Evolutionary conservation across 169 alveolate species (phyloP).

Genomic region (Plasmodium sp.): DNA sequence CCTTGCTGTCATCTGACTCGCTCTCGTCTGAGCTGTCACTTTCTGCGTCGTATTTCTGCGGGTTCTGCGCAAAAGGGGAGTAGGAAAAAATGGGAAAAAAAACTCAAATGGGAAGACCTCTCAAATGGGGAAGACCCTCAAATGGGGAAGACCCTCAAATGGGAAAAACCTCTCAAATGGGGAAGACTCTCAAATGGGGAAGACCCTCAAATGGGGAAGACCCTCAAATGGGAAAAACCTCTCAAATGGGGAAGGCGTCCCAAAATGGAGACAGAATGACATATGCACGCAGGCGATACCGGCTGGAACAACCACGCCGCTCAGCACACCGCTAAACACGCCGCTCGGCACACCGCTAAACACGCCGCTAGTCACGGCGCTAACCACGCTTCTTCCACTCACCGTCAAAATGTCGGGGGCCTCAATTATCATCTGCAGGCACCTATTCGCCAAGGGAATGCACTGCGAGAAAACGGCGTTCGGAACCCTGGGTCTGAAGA

Average conservation of each 20-base stretch:
- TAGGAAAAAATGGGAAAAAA: neutral
- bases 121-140: neutral
- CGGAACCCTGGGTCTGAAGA: slow-evolving; percentile 32
- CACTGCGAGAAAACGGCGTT: slow-evolving; percentile 42
- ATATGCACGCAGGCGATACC: neutral
- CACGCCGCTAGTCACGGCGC: too few relatives aligned
- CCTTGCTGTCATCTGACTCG: neutral
- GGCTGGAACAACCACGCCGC: neutral
- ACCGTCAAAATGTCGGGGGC: slow-evolving; percentile 46
- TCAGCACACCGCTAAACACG: neutral
- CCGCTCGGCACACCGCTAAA: too few relatives aligned
- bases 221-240: neutral
- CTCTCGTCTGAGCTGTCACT: slow-evolving; percentile 20
- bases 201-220: too few relatives aligned
- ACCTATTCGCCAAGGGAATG: slow-evolving; percentile 39
- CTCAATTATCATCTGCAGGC: slow-evolving; percentile 44
- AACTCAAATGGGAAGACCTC: neutral
- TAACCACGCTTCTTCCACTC: neutral
- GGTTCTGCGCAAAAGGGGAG: slow-evolving; percentile 2
- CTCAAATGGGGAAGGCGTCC: neutral
- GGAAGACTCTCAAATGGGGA: neutral
- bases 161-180: neutral
- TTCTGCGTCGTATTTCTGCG: neutral
- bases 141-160: too few relatives aligned
- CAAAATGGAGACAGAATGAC: neutral